These are phyloP conservation scores for Cerrena zonata DNA, from an alignment of 1,284 basidiomycete genomes.

Conservation along the genomic window DNA sequence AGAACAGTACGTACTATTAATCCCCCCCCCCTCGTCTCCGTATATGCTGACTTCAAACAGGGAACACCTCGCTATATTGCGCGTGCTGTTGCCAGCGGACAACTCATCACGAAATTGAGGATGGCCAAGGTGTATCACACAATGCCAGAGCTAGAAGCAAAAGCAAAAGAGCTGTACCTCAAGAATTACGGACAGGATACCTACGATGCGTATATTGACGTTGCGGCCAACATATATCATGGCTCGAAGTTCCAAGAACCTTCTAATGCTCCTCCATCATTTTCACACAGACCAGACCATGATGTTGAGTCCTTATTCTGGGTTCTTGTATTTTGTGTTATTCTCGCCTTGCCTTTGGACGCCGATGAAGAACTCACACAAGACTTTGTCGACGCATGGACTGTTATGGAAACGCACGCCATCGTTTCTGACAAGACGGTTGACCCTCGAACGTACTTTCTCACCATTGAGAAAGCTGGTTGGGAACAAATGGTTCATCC, in stretches of 20 bases:
- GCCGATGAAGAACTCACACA: neutral
- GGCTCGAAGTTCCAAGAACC: neutral
- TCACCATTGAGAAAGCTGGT: neutral
- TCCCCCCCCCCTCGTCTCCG: neutral
- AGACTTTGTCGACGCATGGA: neutral
- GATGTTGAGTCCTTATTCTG: conserved; percentile 9
- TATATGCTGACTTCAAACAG: neutral
- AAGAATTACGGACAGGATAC: neutral
- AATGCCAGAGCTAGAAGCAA: conserved; percentile 8
- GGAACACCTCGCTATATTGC: conserved; percentile 11
- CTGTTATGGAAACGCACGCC: neutral
- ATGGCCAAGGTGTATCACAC: neutral
- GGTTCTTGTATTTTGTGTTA: neutral
- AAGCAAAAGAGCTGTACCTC: conserved; percentile 5
- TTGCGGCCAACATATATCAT: neutral
- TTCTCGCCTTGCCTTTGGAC: neutral
- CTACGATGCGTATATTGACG: conserved; percentile 5
- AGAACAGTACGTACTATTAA: conserved; percentile 3
- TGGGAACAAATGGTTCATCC: conserved; percentile 4
- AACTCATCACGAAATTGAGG: neutral
- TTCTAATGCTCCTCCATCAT: neutral
- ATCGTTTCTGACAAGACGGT: neutral
- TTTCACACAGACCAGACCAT: conserved; percentile 7
- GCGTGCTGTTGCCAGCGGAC: conserved; percentile 2
- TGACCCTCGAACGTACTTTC: neutral